A percentile compares a stretch with the other conserved stretches of the same genome.
phyloP scores from a whole-genome alignment of 2,329 filamentous ascomycete genomes.

The Talaromyces atroroseus region DNA sequence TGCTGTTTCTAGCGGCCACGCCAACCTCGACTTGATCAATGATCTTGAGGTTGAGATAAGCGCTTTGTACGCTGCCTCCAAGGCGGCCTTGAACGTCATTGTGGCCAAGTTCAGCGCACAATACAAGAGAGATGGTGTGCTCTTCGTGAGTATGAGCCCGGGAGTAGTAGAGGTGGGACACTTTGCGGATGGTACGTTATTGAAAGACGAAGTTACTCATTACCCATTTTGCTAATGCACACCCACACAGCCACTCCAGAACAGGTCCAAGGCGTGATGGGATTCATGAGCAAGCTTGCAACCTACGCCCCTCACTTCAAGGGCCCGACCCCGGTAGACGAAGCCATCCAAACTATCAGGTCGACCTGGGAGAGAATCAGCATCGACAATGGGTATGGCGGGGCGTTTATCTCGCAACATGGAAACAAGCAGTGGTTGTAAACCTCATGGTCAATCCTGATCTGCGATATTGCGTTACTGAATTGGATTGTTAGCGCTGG shows the following conservation, averaged over 20 bases:
- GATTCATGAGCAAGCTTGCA: slow-evolving; percentile 26
- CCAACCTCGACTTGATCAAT: slow-evolving; percentile 42
- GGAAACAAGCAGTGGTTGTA: slow-evolving; percentile 49
- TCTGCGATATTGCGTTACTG: too few relatives aligned
- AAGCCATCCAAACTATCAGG: slow-evolving; percentile 27
- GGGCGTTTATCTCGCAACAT: slow-evolving; percentile 50
- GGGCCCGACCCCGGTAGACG: slow-evolving; percentile 32
- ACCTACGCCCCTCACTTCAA: slow-evolving; percentile 39
- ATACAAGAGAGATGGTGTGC: slow-evolving; percentile 46
- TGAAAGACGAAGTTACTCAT: not conserved
- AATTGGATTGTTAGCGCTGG: too few relatives aligned
- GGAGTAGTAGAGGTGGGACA: slow-evolving; percentile 47
- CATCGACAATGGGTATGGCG: slow-evolving; percentile 46
- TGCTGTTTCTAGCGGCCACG: slow-evolving; percentile 45
- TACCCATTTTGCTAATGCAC: not conserved
- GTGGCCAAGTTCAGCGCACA: slow-evolving; percentile 51
- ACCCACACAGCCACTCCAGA: not conserved
- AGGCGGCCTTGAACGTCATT: slow-evolving; percentile 50
- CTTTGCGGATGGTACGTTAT: slow-evolving; percentile 18
- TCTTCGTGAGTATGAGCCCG: slow-evolving; percentile 50
- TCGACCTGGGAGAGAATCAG: slow-evolving; percentile 34
- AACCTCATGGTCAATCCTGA: not conserved
- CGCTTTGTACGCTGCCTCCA: slow-evolving; percentile 44
- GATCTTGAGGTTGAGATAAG: slow-evolving; percentile 30
- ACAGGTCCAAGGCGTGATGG: slow-evolving; percentile 15